Conservation (phyloP, 1,284 basidiomycete species). For the Neotropicomus parvogracilis region DNA sequence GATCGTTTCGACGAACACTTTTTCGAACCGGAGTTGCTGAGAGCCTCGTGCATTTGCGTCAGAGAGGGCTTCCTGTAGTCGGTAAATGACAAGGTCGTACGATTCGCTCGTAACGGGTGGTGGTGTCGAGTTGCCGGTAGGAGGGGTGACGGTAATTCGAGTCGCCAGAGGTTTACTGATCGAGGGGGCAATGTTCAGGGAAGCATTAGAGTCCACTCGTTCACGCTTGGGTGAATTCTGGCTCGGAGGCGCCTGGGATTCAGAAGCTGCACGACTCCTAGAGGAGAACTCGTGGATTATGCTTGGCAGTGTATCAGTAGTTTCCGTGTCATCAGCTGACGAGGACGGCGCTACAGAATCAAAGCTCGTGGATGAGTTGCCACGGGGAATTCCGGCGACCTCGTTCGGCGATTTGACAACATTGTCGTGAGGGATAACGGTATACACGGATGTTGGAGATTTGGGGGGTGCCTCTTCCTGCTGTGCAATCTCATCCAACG, state of each 20-base stretch:
- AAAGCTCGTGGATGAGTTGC: background rate
- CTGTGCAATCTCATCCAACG: conserved; percentile 43
- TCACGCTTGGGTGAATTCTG: conserved; percentile 10
- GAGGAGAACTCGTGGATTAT: conserved; percentile 15
- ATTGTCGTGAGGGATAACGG: conserved; percentile 36
- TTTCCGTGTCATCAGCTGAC: conserved; percentile 5
- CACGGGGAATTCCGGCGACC: background rate
- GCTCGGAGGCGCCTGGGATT: conserved; percentile 17
- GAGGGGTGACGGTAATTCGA: conserved; percentile 46
- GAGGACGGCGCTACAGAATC: background rate
- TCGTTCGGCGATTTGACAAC: conserved; percentile 6
- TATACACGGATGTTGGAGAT: conserved; percentile 25
- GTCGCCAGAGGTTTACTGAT: conserved; percentile 18
- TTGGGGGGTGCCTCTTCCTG: conserved; percentile 22
- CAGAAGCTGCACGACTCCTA: conserved; percentile 25
- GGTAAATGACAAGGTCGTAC: conserved; percentile 46
- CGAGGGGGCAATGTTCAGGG: conserved; percentile 17
- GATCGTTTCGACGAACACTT: conserved; percentile 71
- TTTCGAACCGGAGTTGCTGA: conserved; percentile 70
- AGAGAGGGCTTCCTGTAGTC: conserved; percentile 59
- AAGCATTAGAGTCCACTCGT: conserved; percentile 19
- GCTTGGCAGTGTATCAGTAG: conserved; percentile 14
- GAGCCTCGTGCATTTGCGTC: conserved; percentile 62
- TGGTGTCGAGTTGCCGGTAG: conserved; percentile 32
- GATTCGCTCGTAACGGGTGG: conserved; percentile 37